Conservation (phyloP, 495 filamentous ascomycete species). For the Tuber indicum region DNA sequence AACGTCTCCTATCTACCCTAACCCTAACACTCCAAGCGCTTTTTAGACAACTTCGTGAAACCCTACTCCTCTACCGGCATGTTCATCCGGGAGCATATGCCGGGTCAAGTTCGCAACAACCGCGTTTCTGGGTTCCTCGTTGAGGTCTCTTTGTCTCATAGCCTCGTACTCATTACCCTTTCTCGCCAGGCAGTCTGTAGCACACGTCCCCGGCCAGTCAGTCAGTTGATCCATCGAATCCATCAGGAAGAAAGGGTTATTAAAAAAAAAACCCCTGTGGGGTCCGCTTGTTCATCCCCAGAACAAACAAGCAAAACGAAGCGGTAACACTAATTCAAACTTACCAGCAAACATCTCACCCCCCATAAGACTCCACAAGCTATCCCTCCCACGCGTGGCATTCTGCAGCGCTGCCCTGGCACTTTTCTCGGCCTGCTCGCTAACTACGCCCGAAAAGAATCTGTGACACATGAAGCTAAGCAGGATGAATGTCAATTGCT, state of each 20-base stretch:
- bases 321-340: neutral
- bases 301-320: neutral
- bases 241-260: no score
- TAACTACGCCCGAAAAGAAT: slow-evolving; percentile 79
- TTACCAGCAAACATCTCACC: slow-evolving; percentile 41
- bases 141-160: slow-evolving; percentile 33
- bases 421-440: slow-evolving; percentile 85
- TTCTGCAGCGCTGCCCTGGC: slow-evolving; percentile 66
- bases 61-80: neutral
- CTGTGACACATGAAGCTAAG: slow-evolving; percentile 77
- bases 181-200: slow-evolving; percentile 36
- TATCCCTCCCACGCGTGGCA: slow-evolving; percentile 67
- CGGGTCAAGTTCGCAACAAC: slow-evolving; percentile 30
- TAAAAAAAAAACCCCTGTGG: neutral
- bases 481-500: slow-evolving; percentile 73
- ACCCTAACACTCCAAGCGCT: neutral
- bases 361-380: slow-evolving; percentile 58
- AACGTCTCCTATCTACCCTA: neutral
- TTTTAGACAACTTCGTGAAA: neutral
- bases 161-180: slow-evolving; percentile 38
- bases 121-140: slow-evolving; percentile 25
- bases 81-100: slow-evolving; percentile 8
- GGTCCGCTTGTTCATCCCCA: neutral
- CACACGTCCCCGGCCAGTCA: neutral
- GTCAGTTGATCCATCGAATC: neutral